A percentile compares a stretch with the other conserved stretches of the same genome.
Conservation (phyloP, 1,284 basidiomycete species). For the Apiotrichum brassicae region DNA sequence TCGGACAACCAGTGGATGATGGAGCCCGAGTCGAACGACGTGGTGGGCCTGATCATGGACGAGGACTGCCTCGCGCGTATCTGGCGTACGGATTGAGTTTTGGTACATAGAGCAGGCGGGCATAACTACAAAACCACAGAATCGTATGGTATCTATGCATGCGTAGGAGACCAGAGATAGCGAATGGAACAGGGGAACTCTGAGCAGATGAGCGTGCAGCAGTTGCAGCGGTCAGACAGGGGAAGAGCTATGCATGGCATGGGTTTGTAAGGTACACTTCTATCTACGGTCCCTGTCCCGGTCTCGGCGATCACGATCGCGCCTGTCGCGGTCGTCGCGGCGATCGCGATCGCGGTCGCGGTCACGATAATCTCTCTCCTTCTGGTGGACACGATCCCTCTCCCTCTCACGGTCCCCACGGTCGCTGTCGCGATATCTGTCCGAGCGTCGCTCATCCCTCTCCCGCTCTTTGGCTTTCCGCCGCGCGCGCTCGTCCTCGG, state of each 20-base stretch:
- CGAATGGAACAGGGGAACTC: no score
- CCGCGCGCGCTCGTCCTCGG: slow-evolving; percentile 29
- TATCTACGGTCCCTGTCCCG: slow-evolving; percentile 1
- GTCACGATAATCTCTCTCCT: slow-evolving; percentile 9
- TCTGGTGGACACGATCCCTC: slow-evolving; percentile 8
- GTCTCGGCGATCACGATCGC: neutral
- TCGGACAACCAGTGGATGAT: slow-evolving; percentile 42
- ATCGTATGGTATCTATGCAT: neutral
- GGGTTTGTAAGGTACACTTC: neutral
- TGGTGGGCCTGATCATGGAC: slow-evolving; percentile 29
- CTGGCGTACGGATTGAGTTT: slow-evolving; percentile 19
- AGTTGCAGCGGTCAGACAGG: no score
- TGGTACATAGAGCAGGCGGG: neutral
- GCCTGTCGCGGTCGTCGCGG: slow-evolving; percentile 8
- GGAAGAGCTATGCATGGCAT: neutral
- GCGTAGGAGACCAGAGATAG: neutral
- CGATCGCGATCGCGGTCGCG: slow-evolving; percentile 15
- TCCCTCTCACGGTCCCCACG: slow-evolving; percentile 2
- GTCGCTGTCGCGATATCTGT: slow-evolving; percentile 14
- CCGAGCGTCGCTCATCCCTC: slow-evolving; percentile 4
- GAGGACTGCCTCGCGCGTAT: slow-evolving; percentile 34
- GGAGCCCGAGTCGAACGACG: slow-evolving; percentile 31
- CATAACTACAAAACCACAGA: slow-evolving; percentile 1
- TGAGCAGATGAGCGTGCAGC: no score
- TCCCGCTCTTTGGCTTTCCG: slow-evolving; percentile 32